Conservation (phyloP, 176 grass and related monocot species). For the Carex scoparia region DNA sequence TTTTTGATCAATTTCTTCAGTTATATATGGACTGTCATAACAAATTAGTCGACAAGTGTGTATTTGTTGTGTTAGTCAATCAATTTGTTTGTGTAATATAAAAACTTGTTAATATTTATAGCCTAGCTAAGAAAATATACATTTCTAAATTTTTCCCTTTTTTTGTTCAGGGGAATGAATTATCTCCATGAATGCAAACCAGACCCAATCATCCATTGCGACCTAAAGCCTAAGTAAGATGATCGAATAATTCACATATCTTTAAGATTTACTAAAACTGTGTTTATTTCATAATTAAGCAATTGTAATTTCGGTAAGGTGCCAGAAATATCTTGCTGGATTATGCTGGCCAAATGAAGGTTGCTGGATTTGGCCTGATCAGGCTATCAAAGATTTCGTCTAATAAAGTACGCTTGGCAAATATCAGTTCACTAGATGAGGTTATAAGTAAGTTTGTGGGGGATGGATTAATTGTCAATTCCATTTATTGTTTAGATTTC, state of each 20-base stretch:
- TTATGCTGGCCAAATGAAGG: slow-evolving; percentile 70
- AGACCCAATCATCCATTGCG: slow-evolving; percentile 91
- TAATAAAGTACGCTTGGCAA: slow-evolving; percentile 49
- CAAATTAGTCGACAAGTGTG: not conserved
- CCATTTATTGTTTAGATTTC: not conserved
- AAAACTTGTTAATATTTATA: not conserved
- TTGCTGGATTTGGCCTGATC: slow-evolving; percentile 65
- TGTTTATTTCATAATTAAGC: slow-evolving; percentile 14
- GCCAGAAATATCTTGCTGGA: slow-evolving; percentile 99
- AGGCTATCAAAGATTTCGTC: slow-evolving; percentile 44
- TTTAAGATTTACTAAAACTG: not conserved
- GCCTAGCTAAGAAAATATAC: not conserved
- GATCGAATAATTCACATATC: slow-evolving; percentile 36
- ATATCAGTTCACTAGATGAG: slow-evolving; percentile 41
- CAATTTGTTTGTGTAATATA: not conserved
- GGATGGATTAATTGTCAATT: not conserved
- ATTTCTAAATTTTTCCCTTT: not conserved
- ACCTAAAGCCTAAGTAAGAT: slow-evolving; percentile 99
- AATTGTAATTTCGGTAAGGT: slow-evolving; percentile 86
- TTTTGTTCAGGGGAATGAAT: slow-evolving; percentile 75
- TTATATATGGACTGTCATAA: not conserved
- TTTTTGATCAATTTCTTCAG: not conserved
- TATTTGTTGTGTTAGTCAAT: not conserved
- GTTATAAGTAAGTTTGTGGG: slow-evolving; percentile 53
- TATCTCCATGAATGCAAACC: slow-evolving; percentile 97